phyloP scores from a whole-genome alignment of 805 yeast genomes.

The Saccharomycopsis vini region DNA sequence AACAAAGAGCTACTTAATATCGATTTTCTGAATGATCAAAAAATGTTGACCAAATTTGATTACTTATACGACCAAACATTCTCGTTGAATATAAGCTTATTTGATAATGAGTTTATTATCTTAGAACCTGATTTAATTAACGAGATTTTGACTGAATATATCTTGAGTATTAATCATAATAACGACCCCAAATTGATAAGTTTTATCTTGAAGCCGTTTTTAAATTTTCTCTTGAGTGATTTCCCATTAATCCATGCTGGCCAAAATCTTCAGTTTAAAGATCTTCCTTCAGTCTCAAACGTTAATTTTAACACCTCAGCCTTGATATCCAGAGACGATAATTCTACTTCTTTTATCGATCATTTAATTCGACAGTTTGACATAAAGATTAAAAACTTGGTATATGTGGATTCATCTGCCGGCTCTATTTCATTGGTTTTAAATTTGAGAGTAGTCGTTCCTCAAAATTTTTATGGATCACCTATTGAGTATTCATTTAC shows the following conservation, averaged over 20 bases:
- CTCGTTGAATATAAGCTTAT: background rate
- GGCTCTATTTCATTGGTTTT: conserved; percentile 8
- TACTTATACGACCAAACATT: background rate
- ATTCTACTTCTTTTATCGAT: background rate
- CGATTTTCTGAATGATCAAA: background rate
- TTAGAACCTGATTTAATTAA: background rate
- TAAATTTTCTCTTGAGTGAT: background rate
- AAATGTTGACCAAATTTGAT: background rate
- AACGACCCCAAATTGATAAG: background rate
- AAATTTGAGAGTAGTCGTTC: conserved; percentile 7
- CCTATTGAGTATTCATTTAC: background rate
- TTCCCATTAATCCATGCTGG: background rate
- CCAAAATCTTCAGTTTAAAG: background rate
- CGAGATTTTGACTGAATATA: background rate
- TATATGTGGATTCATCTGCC: conserved; percentile 9
- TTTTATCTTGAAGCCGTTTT: background rate
- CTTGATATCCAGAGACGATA: background rate
- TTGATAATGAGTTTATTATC: background rate
- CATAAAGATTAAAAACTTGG: conserved; percentile 7
- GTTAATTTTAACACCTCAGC: conserved; percentile 3
- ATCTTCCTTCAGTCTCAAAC: conserved; percentile 4
- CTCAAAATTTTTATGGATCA: background rate
- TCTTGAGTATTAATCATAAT: background rate
- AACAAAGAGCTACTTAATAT: background rate
- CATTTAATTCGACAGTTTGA: background rate